phyloP scores from a whole-genome alignment of 495 filamentous ascomycete genomes.

The Usnea hakonensis region DNA sequence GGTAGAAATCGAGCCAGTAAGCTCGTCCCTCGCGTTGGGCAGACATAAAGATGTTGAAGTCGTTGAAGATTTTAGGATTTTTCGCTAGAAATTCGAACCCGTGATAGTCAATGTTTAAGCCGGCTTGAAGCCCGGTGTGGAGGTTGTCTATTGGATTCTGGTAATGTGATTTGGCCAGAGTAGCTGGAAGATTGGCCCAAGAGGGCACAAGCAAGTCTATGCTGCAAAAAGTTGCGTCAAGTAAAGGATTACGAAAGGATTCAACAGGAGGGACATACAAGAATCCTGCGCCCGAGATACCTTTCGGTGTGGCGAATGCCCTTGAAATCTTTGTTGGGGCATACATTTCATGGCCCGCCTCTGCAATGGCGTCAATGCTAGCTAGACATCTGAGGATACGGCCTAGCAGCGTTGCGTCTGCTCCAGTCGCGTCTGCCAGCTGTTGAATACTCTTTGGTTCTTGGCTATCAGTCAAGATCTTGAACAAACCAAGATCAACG shows the following conservation, averaged over 20 bases:
- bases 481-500: not conserved
- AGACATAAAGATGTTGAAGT: not conserved
- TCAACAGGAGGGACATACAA: not conserved
- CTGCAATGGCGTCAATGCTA: conserved; percentile 28
- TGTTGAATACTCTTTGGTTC: not conserved
- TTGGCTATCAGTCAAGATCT: not conserved
- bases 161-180: not conserved
- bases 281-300: not conserved
- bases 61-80: not conserved
- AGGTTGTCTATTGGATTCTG: not conserved
- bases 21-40: not conserved
- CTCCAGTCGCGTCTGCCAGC: not conserved
- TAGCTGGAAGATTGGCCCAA: not conserved
- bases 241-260: not conserved
- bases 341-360: conserved; percentile 19
- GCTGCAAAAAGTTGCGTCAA: conserved; percentile 19
- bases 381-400: conserved; percentile 31
- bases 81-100: not conserved
- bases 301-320: not conserved
- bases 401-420: conserved; percentile 1
- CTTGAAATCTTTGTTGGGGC: not conserved
- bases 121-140: not conserved
- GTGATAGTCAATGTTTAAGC: not conserved
- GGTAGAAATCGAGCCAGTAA: not conserved
- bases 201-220: not conserved